A percentile compares a stretch with the other conserved stretches of the same genome.
Evolutionary conservation across 495 filamentous ascomycete species (phyloP).

Genomic region (Geoglossum glabrum): DNA sequence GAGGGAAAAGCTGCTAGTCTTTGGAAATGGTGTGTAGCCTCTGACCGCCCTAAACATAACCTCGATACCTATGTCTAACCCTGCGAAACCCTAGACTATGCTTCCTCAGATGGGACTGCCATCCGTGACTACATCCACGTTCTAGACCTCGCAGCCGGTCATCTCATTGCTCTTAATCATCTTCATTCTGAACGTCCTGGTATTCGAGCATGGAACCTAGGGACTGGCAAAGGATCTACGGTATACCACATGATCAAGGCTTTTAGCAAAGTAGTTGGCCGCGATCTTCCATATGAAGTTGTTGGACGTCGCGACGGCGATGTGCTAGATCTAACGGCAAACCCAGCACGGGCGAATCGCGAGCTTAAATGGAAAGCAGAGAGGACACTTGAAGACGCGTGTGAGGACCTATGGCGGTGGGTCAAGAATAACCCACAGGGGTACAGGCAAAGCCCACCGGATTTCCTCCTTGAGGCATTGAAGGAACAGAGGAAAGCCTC

Average conservation of each 20-base stretch:
- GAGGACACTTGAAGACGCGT: constrained; percentile 77
- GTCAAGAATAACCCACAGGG: constrained; percentile 86
- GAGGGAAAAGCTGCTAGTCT: constrained; percentile 83
- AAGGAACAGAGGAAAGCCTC: constrained; percentile 29
- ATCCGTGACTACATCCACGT: constrained; percentile 73
- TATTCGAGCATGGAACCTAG: constrained; percentile 90
- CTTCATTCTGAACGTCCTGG: constrained; percentile 78
- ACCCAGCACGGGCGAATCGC: constrained; percentile 65
- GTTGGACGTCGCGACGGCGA: constrained; percentile 69
- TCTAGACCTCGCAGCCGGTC: constrained; percentile 71
- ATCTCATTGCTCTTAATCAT: constrained; percentile 81
- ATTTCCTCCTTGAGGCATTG: constrained; percentile 55
- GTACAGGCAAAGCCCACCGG: constrained; percentile 75
- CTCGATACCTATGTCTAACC: neutral
- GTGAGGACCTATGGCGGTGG: constrained; percentile 91
- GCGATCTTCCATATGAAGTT: constrained; percentile 70
- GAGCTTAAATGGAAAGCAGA: constrained; percentile 89
- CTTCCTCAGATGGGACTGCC: constrained; percentile 62
- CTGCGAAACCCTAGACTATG: constrained; percentile 47
- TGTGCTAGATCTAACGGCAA: constrained; percentile 84
- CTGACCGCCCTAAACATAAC: neutral
- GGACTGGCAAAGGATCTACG: constrained; percentile 85
- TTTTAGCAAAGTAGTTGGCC: constrained; percentile 71
- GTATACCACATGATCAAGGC: constrained; percentile 96
- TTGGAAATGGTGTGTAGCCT: constrained; percentile 54